These are phyloP conservation scores for Scopulariopsis brevicaulis DNA, from an alignment of 2,329 filamentous ascomycete genomes.

Conservation along the genomic window DNA sequence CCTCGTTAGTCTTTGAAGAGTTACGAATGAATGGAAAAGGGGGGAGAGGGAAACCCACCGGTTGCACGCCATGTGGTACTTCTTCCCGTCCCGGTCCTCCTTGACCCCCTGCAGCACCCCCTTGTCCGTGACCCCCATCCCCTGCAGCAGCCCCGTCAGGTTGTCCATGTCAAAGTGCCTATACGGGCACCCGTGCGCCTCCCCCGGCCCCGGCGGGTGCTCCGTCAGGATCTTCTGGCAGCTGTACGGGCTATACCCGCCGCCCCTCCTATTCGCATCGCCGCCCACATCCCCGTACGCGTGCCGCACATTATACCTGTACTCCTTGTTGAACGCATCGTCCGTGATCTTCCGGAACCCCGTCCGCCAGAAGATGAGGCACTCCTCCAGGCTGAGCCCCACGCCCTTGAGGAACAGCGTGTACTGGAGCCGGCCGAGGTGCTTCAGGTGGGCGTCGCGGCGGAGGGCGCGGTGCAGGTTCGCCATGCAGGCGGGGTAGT, in stretches of 20 bases:
- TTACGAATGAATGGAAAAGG: not conserved
- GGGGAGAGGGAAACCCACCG: conserved; percentile 35
- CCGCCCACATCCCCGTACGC: conserved; percentile 90
- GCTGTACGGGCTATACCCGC: conserved; percentile 82
- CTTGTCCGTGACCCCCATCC: conserved; percentile 68
- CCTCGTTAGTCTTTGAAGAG: conserved; percentile 20
- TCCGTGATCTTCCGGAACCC: conserved; percentile 81
- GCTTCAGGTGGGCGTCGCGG: conserved; percentile 83
- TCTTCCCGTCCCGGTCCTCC: conserved; percentile 79
- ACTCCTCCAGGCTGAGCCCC: conserved; percentile 84
- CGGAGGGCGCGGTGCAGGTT: conserved; percentile 78
- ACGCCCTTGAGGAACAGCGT: conserved; percentile 94
- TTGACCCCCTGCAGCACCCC: conserved; percentile 69
- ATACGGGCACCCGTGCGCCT: conserved; percentile 94
- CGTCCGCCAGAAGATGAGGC: conserved; percentile 80
- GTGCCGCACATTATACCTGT: conserved; percentile 95
- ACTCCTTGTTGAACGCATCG: conserved; percentile 94
- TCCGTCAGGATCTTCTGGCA: conserved; percentile 95
- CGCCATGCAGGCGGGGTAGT: conserved; percentile 91
- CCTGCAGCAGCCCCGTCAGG: conserved; percentile 62
- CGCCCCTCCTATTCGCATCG: conserved; percentile 73
- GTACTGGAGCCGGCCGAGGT: conserved; percentile 89
- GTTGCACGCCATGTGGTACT: conserved; percentile 94
- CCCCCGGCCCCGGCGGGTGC: conserved; percentile 72
- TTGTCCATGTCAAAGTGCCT: conserved; percentile 87